Percentiles rank a stretch among this genome's conserved stretches.
Conservation (phyloP, 2,329 filamentous ascomycete genomes). For the Talaromyces marneffei region DNA sequence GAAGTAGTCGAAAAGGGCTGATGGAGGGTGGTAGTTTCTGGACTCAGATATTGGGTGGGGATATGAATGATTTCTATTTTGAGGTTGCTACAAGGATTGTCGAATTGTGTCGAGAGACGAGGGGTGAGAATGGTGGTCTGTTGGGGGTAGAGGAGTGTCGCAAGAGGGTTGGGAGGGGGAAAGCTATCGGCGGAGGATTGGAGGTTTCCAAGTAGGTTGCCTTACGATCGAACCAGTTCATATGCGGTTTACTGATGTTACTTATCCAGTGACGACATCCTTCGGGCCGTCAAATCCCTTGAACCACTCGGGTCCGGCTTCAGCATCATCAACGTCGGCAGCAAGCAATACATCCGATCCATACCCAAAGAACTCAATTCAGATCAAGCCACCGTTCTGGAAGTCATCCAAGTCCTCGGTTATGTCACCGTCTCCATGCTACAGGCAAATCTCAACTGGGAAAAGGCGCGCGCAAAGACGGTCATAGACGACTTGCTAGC, state of each 20-base stretch:
- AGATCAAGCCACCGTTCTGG: slow-evolving; percentile 86
- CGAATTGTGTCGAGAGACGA: slow-evolving; percentile 79
- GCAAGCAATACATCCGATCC: slow-evolving; percentile 80
- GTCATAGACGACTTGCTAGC: slow-evolving; percentile 84
- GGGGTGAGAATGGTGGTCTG: slow-evolving; percentile 86
- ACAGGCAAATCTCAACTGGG: slow-evolving; percentile 79
- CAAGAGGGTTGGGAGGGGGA: slow-evolving; percentile 65
- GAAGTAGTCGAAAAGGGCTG: slow-evolving; percentile 35
- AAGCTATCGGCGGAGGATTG: slow-evolving; percentile 67
- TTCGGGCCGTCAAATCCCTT: slow-evolving; percentile 80
- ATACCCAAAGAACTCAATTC: slow-evolving; percentile 92
- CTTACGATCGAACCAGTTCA: too few relatives aligned
- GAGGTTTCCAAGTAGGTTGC: slow-evolving; percentile 67
- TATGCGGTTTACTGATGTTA: neutral
- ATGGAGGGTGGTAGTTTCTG: slow-evolving; percentile 64
- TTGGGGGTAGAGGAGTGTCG: slow-evolving; percentile 77
- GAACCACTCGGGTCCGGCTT: slow-evolving; percentile 85
- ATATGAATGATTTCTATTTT: slow-evolving; percentile 98
- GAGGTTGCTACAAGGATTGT: slow-evolving; percentile 94
- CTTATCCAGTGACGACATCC: slow-evolving; percentile 69
- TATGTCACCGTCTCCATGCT: slow-evolving; percentile 89
- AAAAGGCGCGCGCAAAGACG: slow-evolving; percentile 74
- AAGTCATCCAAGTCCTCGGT: slow-evolving; percentile 82
- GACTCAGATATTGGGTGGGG: slow-evolving; percentile 84
- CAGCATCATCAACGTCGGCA: slow-evolving; percentile 74